Evolutionary conservation across 495 filamentous ascomycete species (phyloP).

Genomic region (Aspergillus cavernicola): DNA sequence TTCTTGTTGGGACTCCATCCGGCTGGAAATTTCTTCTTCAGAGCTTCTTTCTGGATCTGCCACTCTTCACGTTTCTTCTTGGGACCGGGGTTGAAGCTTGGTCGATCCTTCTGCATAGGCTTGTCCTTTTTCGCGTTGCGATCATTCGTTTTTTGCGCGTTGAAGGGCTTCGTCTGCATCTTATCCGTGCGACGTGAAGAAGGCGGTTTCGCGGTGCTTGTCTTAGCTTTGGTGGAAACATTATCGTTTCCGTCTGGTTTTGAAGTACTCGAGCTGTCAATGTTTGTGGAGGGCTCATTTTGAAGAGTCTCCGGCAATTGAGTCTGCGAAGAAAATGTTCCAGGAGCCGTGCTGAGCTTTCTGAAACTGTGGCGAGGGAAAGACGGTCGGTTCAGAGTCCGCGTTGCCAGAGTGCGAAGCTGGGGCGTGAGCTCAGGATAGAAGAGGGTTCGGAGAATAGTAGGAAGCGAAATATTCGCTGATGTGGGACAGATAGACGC

Average conservation of each 20-base stretch:
- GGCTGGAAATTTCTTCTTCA: slow-evolving; percentile 67
- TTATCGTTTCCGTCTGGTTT: neutral
- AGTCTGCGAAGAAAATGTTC: neutral
- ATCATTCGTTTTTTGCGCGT: neutral
- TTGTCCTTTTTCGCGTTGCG: neutral
- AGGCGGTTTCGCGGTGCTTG: neutral
- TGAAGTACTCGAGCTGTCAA: neutral
- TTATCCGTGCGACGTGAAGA: neutral
- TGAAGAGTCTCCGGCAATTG: neutral
- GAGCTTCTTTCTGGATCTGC: slow-evolving; percentile 65
- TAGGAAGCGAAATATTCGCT: slow-evolving; percentile 11
- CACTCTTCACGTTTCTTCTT: slow-evolving; percentile 53
- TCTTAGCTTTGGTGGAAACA: neutral
- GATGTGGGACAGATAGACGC: slow-evolving; percentile 20
- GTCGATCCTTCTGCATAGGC: slow-evolving; percentile 7
- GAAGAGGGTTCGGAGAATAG: slow-evolving; percentile 14
- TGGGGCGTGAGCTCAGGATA: slow-evolving; percentile 20
- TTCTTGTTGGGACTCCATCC: slow-evolving; percentile 80
- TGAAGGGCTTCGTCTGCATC: neutral
- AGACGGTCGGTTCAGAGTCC: slow-evolving; percentile 3
- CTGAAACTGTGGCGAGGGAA: slow-evolving; percentile 1
- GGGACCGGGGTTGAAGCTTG: neutral
- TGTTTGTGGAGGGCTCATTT: neutral
- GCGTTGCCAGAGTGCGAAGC: neutral
- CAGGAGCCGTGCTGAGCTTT: neutral